Evolutionary conservation across 2,329 filamentous ascomycete species (phyloP).

Genomic region (Ophiostoma populinum): DNA sequence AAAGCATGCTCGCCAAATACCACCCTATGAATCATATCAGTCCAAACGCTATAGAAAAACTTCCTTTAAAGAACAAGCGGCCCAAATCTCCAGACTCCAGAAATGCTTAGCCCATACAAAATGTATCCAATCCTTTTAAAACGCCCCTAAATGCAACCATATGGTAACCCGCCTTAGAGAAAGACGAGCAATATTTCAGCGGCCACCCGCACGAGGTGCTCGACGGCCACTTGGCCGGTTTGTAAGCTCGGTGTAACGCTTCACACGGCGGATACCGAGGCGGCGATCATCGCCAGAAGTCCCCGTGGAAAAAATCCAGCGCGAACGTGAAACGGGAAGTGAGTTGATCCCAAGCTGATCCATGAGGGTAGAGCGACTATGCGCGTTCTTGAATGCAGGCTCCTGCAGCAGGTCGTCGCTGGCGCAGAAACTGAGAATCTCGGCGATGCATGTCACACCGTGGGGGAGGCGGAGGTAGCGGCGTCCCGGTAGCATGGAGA

Average conservation of each 20-base stretch:
- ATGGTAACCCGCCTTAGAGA: neutral
- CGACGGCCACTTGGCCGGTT: slow-evolving; percentile 9
- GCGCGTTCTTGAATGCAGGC: slow-evolving; percentile 47
- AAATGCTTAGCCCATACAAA: too few species aligned
- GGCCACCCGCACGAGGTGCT: neutral
- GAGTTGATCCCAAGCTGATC: slow-evolving; percentile 44
- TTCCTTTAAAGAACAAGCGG: too few species aligned
- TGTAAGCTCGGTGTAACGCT: slow-evolving; percentile 26
- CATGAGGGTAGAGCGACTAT: slow-evolving; percentile 52
- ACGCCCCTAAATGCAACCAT: too few species aligned
- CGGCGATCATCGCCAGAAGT: slow-evolving; percentile 18
- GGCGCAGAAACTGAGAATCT: slow-evolving; percentile 61
- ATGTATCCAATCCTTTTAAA: neutral
- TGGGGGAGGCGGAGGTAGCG: slow-evolving; percentile 53
- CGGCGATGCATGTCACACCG: slow-evolving; percentile 52
- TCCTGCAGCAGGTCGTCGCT: slow-evolving; percentile 57
- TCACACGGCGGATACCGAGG: slow-evolving; percentile 27
- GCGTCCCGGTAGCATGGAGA: slow-evolving; percentile 37
- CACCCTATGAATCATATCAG: too few species aligned
- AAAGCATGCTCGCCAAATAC: too few species aligned
- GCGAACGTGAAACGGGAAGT: slow-evolving; percentile 27
- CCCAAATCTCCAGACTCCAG: too few species aligned
- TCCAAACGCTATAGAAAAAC: too few species aligned
- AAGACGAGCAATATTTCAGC: neutral
- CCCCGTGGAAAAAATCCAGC: slow-evolving; percentile 33